Evolutionary conservation across 2,329 filamentous ascomycete genomes (phyloP), one percentile per base, ranked within the genome.

Genomic region (Penicillium sp.): DNA sequence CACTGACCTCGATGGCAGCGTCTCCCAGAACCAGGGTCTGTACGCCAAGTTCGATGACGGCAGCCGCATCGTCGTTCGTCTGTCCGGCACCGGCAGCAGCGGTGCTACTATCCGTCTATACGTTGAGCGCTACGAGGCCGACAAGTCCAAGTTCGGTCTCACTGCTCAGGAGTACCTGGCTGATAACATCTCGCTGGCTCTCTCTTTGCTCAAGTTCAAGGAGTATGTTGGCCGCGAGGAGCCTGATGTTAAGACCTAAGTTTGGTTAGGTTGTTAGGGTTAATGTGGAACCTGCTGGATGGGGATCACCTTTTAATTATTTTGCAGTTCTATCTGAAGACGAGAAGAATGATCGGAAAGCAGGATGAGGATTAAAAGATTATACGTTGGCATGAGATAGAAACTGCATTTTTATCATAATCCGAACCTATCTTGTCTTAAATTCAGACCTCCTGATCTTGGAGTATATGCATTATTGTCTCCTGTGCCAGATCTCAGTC

Each of bases 41-140:
- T 99, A 90, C 72, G 89, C 92, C 74, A 89, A 90, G 76, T 97
- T 97, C 77, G 91, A 92, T 53, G 92, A 95, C 57, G 93, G 93
- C 61, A 96, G 90, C 79, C 89, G 94, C 65, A 93, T 97, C 59
- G 92, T 99, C 50, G 92, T 97, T 56, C 89, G 94, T 68, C 82
- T 99, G 58, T 97, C 93, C 1, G 94, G 94, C 49, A 99, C 94
- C 20, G 94, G 94, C 63, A 95, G 90, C 67, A 95, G 90, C 48
- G 94, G 94, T 55, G 94, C 94, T 46, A 99, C 94, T 32, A 97
- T 99, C 73, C 89, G 94, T 61, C 82, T 99, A 65, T 99, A 99
- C 78, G 88, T 99, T 65, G 94, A 99, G 85, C 93, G 94, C 82
- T 90, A 97, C 81, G 92, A 90, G 76, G 84, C 80, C 62, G 91